Evolutionary conservation across 345 rosid species (phyloP), one percentile per base, ranked within the genome.

Genomic region (Hypericum androsaemum): DNA sequence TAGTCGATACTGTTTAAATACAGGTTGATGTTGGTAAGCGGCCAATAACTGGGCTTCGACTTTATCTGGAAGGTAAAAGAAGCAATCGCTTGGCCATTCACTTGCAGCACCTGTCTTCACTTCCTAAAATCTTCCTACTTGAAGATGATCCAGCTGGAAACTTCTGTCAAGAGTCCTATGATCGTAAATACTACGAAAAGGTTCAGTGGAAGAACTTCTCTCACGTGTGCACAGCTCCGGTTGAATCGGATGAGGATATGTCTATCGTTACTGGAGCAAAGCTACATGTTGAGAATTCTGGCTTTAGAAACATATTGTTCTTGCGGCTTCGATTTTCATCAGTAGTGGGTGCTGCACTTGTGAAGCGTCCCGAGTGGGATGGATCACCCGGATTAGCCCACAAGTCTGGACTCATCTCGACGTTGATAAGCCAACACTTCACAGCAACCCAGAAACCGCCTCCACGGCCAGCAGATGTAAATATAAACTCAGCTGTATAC

Each of bases 21-120:
- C 74, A 88, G 98, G 95, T 92, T 65, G 95, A 88, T 64, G 98
- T 88, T 53, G 95, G 96, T 50, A 82, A 81, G 74, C 78, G 96
- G 60, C 98, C 96, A 4, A 78, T 92, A 50, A 92, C 96, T 42
- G 98, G 98, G 51, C 76, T 92, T 62, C 76, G 98, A 54, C 98
- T 92, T 41, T 88, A 84, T 74, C 80, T 92, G 54, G 97, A 92
- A 54, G 98, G 98, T 51, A 74, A 81, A 78, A 78, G 86, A 61
- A 84, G 88, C 66, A 89, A 88, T 53, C 78, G 81, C 48, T 52
- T 92, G 50, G 96, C 96, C 11, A 71, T 92, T 57, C 95, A 88
- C 64, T 52, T 92, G 69, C 98, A 92, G 70, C 98, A 92, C 60
- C 96, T 88, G 50, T 88, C 98, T 47, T 82, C 96, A 47, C 94